Conservation (phyloP, 1,139 yeast species). For the Candida freyschussii region DNA sequence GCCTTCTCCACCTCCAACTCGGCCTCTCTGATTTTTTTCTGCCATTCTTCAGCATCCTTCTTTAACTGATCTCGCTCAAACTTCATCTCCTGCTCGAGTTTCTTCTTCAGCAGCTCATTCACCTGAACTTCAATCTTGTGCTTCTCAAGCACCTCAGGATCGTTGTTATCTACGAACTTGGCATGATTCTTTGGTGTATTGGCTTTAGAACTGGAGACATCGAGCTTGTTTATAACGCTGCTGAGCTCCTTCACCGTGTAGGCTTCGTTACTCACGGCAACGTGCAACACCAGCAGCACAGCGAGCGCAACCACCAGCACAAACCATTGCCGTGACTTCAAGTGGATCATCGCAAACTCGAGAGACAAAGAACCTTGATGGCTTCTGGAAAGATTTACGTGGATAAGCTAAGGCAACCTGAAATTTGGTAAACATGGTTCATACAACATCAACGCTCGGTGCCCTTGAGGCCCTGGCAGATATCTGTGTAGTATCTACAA, state of each 20-base stretch:
- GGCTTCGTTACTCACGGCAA: slow-evolving; percentile 6
- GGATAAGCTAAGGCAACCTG: no score
- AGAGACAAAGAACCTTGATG: no score
- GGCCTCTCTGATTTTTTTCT: slow-evolving; percentile 6
- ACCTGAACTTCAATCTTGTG: slow-evolving; percentile 21
- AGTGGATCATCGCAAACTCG: slow-evolving; percentile 5
- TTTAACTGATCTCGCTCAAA: slow-evolving; percentile 13
- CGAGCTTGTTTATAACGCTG: no score
- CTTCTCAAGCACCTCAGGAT: slow-evolving; percentile 16
- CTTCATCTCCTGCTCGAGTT: slow-evolving; percentile 15
- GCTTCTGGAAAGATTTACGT: no score
- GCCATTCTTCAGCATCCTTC: slow-evolving; percentile 8
- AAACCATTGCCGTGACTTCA: slow-evolving; percentile 12
- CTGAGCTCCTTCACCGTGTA: slow-evolving; percentile 13
- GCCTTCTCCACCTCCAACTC: slow-evolving; percentile 8
- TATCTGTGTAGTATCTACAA: no score
- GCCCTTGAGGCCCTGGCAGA: no score
- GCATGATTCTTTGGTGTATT: slow-evolving; percentile 5
- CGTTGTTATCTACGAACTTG: slow-evolving; percentile 14
- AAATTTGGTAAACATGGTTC: no score
- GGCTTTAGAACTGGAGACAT: no score
- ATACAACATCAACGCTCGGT: no score
- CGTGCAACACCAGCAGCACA: slow-evolving; percentile 4
- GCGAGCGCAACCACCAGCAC: slow-evolving; percentile 7
- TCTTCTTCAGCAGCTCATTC: slow-evolving; percentile 20